Evolutionary conservation across 495 filamentous ascomycete species (phyloP), one percentile per base, ranked within the genome.

Genomic region (Lasiosphaeris hirsuta): DNA sequence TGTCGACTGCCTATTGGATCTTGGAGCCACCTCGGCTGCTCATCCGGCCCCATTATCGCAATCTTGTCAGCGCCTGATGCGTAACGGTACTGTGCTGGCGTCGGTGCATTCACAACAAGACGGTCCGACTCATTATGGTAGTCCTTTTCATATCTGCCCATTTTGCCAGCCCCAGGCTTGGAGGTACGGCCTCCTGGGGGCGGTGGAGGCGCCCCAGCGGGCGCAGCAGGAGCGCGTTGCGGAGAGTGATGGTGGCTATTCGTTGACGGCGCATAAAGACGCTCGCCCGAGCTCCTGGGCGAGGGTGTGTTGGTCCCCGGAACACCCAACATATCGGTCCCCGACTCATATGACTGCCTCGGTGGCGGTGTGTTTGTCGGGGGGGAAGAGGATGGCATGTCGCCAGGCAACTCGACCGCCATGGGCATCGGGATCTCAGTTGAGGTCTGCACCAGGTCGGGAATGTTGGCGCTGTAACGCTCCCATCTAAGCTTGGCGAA

Each of bases 11-110:
- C 34, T 48, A 64, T 53, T 50, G 78, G 74, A 33, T 73, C 69
- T 18, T 66, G 75, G 64, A 70, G 70, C 42, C 78, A 75, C 54
- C 78, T 75, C 4, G 79, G 78, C 50, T 80, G 76, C 46, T 86
- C 84, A 65, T 87, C 85, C 0, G 77, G 70, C 40, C 78, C 72
- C 14, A 75, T 76, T 50, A 89, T 78, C 15, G 76, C 73, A 53
- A 84, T 89, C 65, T 86, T 88, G 59, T 89, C 86, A 10, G 66
- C 60, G 4, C 78, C 77, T 6, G 71, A 67, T 4, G 78, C 73
- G 30, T 65, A 66, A 9, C 75, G 72, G 56, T 80, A 82, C 58
- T 82, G 76, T 13, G 65, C 66, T 11, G 81, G 81, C n/a, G 81
- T 81, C 9, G 80, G 80, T 10, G 74, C 76, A n/a, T 68, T 75